These are phyloP conservation scores for Suillus tomentosus DNA, from an alignment of 768 basidiomycete species.

Conservation along the genomic window DNA sequence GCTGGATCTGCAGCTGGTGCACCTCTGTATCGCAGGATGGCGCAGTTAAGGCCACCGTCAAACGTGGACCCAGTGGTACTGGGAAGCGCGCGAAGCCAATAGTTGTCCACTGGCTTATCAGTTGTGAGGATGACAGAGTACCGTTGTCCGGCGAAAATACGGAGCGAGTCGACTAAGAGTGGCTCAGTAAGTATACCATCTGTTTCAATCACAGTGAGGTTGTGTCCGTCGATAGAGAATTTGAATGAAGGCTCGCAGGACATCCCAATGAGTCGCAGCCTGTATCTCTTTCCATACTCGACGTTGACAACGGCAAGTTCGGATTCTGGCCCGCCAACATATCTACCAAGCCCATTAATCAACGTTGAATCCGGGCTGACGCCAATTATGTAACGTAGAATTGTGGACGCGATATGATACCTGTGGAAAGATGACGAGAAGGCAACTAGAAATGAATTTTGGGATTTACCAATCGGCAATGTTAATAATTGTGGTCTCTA, in stretches of 20 bases:
- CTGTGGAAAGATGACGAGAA: neutral
- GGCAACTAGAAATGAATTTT: neutral
- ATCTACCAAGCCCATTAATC: neutral
- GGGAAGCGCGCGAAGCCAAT: constrained; percentile 52
- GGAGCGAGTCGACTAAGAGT: constrained; percentile 35
- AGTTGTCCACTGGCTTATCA: constrained; percentile 48
- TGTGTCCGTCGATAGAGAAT: constrained; percentile 23
- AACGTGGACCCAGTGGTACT: constrained; percentile 26
- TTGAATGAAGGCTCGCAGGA: constrained; percentile 13
- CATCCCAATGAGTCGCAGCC: neutral
- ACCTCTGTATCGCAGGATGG: neutral
- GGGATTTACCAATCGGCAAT: neutral
- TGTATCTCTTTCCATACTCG: constrained; percentile 3
- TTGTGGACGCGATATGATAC: neutral
- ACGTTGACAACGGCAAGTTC: constrained; percentile 1
- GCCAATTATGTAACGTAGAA: neutral
- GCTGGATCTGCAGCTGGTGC: neutral
- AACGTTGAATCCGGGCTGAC: neutral
- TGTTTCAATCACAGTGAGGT: constrained; percentile 37
- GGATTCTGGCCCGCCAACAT: neutral
- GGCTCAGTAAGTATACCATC: constrained; percentile 32
- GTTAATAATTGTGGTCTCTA: neutral
- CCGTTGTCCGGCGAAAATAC: constrained; percentile 37
- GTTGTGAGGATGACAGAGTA: constrained; percentile 48
- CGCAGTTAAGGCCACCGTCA: neutral